A percentile compares a stretch with the other conserved stretches of the same genome.
These are phyloP conservation scores for Combretum micranthum DNA, from an alignment of 345 rosid genomes.

Conservation along the genomic window DNA sequence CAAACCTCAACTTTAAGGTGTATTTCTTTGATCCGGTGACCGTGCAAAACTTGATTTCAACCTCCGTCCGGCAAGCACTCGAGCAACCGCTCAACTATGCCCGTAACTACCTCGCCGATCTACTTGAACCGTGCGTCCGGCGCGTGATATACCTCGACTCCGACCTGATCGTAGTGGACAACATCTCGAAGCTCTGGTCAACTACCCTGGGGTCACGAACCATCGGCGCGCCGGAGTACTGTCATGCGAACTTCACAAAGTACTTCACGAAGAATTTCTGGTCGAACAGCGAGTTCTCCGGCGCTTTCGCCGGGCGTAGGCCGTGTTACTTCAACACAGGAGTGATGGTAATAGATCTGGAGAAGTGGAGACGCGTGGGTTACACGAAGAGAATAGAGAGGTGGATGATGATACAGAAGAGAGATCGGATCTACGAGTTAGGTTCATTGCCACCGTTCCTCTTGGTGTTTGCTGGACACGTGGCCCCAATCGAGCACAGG, in stretches of 20 bases:
- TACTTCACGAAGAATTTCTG: constrained; percentile 66
- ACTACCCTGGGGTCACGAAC: constrained; percentile 34
- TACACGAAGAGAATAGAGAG: constrained; percentile 64
- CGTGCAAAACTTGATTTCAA: constrained; percentile 54
- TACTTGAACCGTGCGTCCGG: constrained; percentile 63
- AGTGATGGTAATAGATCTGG: constrained; percentile 78
- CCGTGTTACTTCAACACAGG: constrained; percentile 82
- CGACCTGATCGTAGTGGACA: constrained; percentile 68
- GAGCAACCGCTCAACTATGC: constrained; percentile 83
- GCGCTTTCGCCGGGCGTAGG: constrained; percentile 41
- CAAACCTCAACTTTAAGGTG: constrained; percentile 48
- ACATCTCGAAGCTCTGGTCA: constrained; percentile 57
- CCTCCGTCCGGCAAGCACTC: constrained; percentile 71
- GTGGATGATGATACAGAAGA: constrained; percentile 80
- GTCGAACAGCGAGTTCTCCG: constrained; percentile 40
- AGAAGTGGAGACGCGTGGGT: constrained; percentile 50
- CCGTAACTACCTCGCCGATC: constrained; percentile 63
- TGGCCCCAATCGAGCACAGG: constrained; percentile 73
- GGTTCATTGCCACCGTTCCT: constrained; percentile 73
- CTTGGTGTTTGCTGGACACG: constrained; percentile 59
- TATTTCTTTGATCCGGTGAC: constrained; percentile 59
- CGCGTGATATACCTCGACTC: constrained; percentile 70
- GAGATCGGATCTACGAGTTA: constrained; percentile 59
- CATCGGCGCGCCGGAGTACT: constrained; percentile 83
- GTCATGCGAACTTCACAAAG: constrained; percentile 69